Conservation (phyloP, 306 rosid genomes). For the Myrica gale region DNA sequence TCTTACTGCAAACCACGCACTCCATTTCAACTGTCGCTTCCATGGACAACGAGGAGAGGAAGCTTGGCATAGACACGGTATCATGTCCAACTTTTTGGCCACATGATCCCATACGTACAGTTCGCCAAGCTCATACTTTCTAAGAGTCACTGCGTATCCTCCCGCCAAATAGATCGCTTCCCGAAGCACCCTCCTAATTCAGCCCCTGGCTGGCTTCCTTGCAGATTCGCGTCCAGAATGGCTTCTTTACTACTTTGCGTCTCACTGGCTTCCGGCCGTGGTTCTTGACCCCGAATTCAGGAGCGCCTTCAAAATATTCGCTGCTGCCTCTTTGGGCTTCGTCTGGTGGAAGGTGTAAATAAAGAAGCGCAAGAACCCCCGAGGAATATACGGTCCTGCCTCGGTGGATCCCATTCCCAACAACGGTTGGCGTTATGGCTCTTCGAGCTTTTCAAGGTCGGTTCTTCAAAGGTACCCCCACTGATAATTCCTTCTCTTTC, state of each 20-base stretch:
- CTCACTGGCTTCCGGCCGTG: constrained; percentile 30
- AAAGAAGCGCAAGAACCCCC: constrained; percentile 4
- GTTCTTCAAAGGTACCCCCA: no score
- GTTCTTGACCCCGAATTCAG: constrained; percentile 19
- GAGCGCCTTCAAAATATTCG: constrained; percentile 23
- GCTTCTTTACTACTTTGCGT: constrained; percentile 28
- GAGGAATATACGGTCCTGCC: constrained; percentile 31
- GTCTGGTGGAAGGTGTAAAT: background rate
- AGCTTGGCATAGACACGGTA: no score
- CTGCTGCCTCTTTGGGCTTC: background rate
- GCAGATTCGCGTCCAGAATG: constrained; percentile 33
- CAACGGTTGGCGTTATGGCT: constrained; percentile 23
- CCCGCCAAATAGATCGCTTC: no score
- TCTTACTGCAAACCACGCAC: no score
- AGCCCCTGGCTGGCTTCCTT: constrained; percentile 20
- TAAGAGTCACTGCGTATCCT: no score
- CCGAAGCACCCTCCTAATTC: no score
- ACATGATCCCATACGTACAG: no score
- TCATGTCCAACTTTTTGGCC: no score
- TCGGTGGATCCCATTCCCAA: constrained; percentile 32
- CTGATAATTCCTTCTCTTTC: no score
- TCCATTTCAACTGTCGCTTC: no score
- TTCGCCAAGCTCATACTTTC: no score
- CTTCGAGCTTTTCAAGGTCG: constrained; percentile 29
- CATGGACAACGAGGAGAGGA: no score